Base-by-base conservation (phyloP, 257 asterid genomes). In the Petrea volubilis region DNA sequence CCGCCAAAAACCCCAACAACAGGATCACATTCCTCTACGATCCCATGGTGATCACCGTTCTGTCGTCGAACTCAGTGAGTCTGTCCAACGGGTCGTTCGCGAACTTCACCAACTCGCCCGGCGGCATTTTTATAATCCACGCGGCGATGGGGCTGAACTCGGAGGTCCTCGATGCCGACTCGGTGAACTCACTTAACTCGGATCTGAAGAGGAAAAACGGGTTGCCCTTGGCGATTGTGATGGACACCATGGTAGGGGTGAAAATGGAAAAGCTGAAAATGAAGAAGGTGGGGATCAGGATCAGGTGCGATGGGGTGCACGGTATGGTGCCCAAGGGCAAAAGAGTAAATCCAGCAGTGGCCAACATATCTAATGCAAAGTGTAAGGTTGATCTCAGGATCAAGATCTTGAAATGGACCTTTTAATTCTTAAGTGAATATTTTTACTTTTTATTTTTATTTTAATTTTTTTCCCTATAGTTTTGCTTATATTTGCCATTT, bases 351-450 rank as follows among this genome's bases (percentile, higher is more conserved):
- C 80, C 95, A 28, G 83, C 77, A 0, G 63, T 72, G 28, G 91
- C 98, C 17, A 58, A 88, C 51, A 76, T 81, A 10, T 5, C 78
- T 12, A 67, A 68, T 0, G 87, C 93, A 2, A 80, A 87, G 72
- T 93, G 98, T 79, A 79, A 85, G 93, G 96, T 88, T 70, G 96
- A 90, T 88, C 90, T 86, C 58, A 82, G 82, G 79, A 76, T 93
- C 91, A 93, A 90, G 95, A 88, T 93, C 89, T 90, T 83, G 85
- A 88, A 82, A 83, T 83, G 90, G 84, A 86, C 90, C 10, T 88
- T 93, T 60, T 88, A 76, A 75, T 67, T 71, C 15, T 21, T 4
- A n/a, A 29, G 34, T 15, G 28, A 44, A 60, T 28, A 21, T 15
- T 76, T 55, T 18, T 7, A 2, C 47, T 50, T 36, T 51, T 2